These are phyloP conservation scores for Cystobasidium ongulense DNA, from an alignment of 768 basidiomycete genomes.

Conservation along the genomic window DNA sequence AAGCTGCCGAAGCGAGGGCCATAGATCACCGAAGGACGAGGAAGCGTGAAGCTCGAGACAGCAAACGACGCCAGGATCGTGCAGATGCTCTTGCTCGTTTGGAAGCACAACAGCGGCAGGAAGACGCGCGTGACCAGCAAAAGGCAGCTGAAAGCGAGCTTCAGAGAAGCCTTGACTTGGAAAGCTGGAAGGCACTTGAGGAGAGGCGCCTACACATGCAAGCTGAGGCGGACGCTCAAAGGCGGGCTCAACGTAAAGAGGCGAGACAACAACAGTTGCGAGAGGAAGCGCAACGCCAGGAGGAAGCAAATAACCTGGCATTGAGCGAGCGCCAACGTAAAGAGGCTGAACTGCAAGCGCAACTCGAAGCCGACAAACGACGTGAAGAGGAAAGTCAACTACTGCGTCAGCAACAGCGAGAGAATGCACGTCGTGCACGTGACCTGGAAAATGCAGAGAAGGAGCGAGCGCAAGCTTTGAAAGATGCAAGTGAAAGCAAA, in stretches of 20 bases:
- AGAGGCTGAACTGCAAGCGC: not conserved
- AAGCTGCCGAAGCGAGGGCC: not conserved
- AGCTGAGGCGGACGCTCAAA: not conserved
- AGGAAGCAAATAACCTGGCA: not conserved
- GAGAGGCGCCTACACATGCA: not conserved
- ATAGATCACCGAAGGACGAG: not conserved
- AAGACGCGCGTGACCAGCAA: not conserved
- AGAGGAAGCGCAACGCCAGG: not conserved
- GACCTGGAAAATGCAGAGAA: not conserved
- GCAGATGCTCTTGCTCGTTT: conserved; percentile 16
- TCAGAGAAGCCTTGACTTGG: not conserved
- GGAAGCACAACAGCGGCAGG: not conserved
- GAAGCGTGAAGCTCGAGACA: not conserved
- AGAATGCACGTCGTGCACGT: not conserved
- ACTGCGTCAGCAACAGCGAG: not conserved
- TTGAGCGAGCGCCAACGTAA: not conserved
- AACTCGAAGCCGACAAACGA: not conserved
- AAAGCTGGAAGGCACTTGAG: not conserved
- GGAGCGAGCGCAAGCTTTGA: not conserved
- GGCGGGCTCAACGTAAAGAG: not conserved
- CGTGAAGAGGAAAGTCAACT: not conserved
- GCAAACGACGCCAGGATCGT: not conserved
- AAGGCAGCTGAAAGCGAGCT: not conserved
- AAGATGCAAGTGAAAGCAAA: not conserved
- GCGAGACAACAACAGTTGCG: not conserved